phyloP scores from a whole-genome alignment of 106 monocot genomes.

The Phalaenopsis equestris region DNA sequence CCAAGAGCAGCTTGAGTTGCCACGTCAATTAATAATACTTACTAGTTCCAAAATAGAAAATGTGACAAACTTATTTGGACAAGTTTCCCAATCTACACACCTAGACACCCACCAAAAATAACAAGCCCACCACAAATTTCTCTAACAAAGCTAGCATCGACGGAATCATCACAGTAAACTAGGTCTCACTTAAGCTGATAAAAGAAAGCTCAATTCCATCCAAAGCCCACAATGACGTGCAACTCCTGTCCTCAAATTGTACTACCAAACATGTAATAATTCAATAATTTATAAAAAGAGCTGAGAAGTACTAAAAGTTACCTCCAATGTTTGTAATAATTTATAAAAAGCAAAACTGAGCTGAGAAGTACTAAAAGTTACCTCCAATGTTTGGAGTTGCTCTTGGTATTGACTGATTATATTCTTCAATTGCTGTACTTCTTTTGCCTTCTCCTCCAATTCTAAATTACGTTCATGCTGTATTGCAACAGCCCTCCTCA shows the following conservation, averaged over 20 bases:
- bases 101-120: too few species aligned
- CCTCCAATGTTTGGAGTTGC: slow-evolving; percentile 51
- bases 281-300: background rate
- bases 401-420: slow-evolving; percentile 56
- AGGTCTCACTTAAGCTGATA: background rate
- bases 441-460: slow-evolving; percentile 50
- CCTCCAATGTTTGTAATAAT: slow-evolving; percentile 41
- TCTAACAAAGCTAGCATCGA: background rate
- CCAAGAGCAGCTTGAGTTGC: too few species aligned
- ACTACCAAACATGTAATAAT: background rate
- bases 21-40: too few species aligned
- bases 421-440: slow-evolving; percentile 47
- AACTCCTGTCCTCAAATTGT: background rate
- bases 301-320: slow-evolving; percentile 12
- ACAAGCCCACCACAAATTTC: background rate
- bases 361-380: slow-evolving; percentile 12
- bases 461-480: slow-evolving; percentile 53
- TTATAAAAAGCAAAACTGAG: background rate
- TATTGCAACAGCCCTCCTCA: slow-evolving; percentile 56
- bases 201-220: background rate
- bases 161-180: background rate
- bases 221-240: background rate
- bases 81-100: too few species aligned
- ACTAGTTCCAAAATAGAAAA: too few species aligned
- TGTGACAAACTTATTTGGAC: too few species aligned